A percentile compares a stretch with the other conserved stretches of the same genome.
phyloP scores from a whole-genome alignment of 768 basidiomycete genomes.

The Roridomyces roridus region DNA sequence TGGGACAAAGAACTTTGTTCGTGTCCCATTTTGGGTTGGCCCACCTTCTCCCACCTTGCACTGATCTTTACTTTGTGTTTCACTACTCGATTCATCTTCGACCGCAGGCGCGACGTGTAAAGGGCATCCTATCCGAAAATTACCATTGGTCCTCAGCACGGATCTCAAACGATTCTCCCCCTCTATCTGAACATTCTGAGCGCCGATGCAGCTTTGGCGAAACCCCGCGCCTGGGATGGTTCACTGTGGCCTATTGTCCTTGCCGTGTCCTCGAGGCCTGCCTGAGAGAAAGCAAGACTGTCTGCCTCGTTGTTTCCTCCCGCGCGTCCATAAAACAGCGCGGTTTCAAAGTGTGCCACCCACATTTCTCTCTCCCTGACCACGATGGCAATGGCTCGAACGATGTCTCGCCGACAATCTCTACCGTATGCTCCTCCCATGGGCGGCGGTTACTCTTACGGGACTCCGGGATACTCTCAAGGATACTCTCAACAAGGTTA shows the following conservation, averaged over 20 bases:
- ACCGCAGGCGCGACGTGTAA: no score
- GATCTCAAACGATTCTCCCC: no score
- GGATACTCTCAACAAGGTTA: no score
- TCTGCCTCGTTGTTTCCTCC: slow-evolving; percentile 25
- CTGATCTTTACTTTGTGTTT: no score
- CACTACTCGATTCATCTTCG: no score
- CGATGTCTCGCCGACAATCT: slow-evolving; percentile 33
- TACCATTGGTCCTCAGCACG: no score
- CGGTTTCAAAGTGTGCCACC: not conserved
- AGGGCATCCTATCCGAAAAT: no score
- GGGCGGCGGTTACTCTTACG: slow-evolving; percentile 5
- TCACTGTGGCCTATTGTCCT: slow-evolving; percentile 24
- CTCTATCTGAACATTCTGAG: no score
- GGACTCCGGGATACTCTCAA: slow-evolving; percentile 16
- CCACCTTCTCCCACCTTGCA: no score
- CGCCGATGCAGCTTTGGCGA: not conserved
- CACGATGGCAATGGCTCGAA: slow-evolving; percentile 21
- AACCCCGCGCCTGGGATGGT: slow-evolving; percentile 22
- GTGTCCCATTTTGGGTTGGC: no score
- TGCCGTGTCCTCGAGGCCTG: slow-evolving; percentile 25
- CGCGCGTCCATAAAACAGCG: slow-evolving; percentile 12
- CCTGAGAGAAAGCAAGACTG: slow-evolving; percentile 19
- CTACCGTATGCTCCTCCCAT: slow-evolving; percentile 27
- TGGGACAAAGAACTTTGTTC: no score
- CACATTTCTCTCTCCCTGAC: not conserved